Conservation (phyloP, 2,329 filamentous ascomycete genomes). For the Aspergillus novofumigatus region DNA sequence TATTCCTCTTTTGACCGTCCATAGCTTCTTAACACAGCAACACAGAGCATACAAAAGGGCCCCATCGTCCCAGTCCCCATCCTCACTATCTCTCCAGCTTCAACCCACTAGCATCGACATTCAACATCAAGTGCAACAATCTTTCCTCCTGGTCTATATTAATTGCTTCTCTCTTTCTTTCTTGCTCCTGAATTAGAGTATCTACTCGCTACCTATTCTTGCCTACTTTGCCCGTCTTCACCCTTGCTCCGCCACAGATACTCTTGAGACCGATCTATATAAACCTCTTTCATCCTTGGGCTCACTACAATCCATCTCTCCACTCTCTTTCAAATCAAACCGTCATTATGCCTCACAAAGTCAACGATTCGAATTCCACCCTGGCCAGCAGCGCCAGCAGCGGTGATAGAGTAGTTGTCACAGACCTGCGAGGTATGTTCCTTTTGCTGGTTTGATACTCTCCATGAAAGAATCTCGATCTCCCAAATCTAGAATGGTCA, state of each 20-base stretch:
- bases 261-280: background rate
- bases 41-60: conserved; percentile 1
- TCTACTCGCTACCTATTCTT: background rate
- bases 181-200: conserved; percentile 11
- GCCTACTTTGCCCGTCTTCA: background rate
- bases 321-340: background rate
- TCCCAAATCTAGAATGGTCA: conserved; percentile 3
- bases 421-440: conserved; percentile 30
- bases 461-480: background rate
- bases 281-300: background rate
- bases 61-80: conserved; percentile 2
- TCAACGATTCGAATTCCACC: conserved; percentile 35
- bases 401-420: conserved; percentile 25
- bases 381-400: conserved; percentile 29
- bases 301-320: background rate
- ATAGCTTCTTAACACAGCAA: conserved; percentile 1
- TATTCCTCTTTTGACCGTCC: conserved; percentile 4
- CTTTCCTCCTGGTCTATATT: conserved; percentile 1
- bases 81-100: background rate
- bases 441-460: background rate
- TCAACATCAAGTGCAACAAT: background rate
- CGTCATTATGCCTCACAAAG: conserved; percentile 32
- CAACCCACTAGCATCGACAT: background rate
- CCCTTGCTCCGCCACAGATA: conserved; percentile 4
- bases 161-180: conserved; percentile 4